phyloP scores from a whole-genome alignment of 2,329 filamentous ascomycete genomes.

The Penicillium sp. region DNA sequence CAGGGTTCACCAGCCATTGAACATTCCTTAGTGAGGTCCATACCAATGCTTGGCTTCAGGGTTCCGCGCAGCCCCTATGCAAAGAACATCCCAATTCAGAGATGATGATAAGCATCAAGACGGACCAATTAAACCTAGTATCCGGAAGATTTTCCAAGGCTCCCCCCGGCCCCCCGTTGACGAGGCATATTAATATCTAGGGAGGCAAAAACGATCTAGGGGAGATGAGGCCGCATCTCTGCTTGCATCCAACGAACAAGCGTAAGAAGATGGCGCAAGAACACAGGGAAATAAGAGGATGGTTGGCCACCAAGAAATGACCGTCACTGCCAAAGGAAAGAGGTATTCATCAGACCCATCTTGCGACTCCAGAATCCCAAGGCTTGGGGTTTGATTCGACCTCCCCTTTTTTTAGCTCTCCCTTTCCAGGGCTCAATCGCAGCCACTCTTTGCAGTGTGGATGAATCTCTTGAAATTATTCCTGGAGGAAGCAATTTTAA shows the following conservation, averaged over 20 bases:
- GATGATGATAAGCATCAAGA: constrained; percentile 18
- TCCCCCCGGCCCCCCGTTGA: too few species aligned
- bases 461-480: neutral
- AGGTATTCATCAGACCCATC: constrained; percentile 10
- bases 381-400: constrained; percentile 9
- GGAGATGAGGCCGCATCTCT: neutral
- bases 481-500: neutral
- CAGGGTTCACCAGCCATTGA: constrained; percentile 2
- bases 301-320: constrained; percentile 6
- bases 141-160: constrained; percentile 5
- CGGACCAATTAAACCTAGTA: constrained; percentile 14
- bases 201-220: neutral
- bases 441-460: neutral
- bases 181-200: neutral
- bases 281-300: constrained; percentile 8
- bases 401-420: constrained; percentile 22
- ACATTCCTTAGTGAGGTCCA: constrained; percentile 1
- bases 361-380: constrained; percentile 12
- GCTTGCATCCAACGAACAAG: constrained; percentile 18
- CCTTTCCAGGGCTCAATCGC: constrained; percentile 24
- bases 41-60: neutral
- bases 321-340: neutral
- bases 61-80: neutral
- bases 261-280: constrained; percentile 20
- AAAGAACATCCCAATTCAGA: constrained; percentile 7